phyloP scores from a whole-genome alignment of 2,329 filamentous ascomycete species.

The Fusarium keratoplasticum region DNA sequence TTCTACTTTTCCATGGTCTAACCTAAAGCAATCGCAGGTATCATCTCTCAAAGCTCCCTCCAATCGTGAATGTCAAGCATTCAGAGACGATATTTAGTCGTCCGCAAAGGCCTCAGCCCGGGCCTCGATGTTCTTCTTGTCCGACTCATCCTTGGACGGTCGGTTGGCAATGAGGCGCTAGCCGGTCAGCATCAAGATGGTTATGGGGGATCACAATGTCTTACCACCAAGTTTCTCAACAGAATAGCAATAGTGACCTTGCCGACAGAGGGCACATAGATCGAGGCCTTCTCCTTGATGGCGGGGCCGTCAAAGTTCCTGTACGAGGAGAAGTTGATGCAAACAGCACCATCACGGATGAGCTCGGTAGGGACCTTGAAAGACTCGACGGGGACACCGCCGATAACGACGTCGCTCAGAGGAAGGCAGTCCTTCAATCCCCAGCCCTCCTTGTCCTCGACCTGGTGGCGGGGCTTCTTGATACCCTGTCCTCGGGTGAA shows the following conservation, averaged over 20 bases:
- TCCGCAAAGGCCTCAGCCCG: constrained; percentile 57
- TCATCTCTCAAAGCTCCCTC: neutral
- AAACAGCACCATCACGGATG: constrained; percentile 91
- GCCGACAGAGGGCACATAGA: constrained; percentile 96
- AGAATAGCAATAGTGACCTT: constrained; percentile 97
- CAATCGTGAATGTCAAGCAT: neutral
- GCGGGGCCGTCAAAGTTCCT: constrained; percentile 89
- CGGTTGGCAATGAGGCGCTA: constrained; percentile 66
- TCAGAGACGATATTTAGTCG: constrained; percentile 40
- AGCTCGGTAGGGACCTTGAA: constrained; percentile 91
- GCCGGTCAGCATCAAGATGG: constrained; percentile 39
- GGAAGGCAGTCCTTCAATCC: constrained; percentile 83
- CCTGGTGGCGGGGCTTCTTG: constrained; percentile 86
- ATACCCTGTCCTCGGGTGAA: constrained; percentile 93
- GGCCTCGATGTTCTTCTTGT: constrained; percentile 51
- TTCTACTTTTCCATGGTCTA: constrained; percentile 31
- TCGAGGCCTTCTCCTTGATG: constrained; percentile 94
- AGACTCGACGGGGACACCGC: constrained; percentile 86
- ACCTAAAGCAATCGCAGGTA: constrained; percentile 20
- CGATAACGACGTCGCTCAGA: constrained; percentile 93
- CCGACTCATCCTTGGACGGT: constrained; percentile 52
- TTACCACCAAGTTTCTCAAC: constrained; percentile 86
- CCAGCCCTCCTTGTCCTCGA: constrained; percentile 85
- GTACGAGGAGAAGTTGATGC: constrained; percentile 97
- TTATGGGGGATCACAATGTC: constrained; percentile 48